Conservation (phyloP, 208 protist genomes). For the Leishmania tarentolae region DNA sequence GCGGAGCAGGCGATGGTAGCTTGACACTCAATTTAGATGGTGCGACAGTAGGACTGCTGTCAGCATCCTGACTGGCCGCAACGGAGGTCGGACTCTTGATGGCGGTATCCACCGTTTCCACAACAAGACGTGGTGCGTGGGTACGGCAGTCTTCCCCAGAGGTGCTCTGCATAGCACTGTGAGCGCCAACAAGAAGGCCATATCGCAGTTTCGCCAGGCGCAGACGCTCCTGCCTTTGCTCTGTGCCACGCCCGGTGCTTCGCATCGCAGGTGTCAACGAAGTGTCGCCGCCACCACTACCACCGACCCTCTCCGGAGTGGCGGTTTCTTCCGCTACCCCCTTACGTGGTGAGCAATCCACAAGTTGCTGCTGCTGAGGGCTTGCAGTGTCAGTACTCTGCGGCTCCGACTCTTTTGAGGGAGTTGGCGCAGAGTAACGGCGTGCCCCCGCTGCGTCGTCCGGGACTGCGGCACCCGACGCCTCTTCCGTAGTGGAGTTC, state of each 20-base stretch:
- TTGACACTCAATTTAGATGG: neutral
- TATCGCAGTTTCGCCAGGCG: conserved; percentile 1
- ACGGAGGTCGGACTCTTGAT: neutral
- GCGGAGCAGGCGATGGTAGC: neutral
- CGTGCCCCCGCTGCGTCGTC: neutral
- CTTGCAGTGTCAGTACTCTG: neutral
- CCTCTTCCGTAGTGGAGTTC: neutral
- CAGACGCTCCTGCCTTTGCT: conserved; percentile 1
- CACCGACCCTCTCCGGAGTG: neutral
- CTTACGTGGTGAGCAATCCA: neutral
- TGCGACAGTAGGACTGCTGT: neutral
- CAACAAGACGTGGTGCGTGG: conserved; percentile 1
- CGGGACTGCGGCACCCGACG: neutral
- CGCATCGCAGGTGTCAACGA: neutral
- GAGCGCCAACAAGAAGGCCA: conserved; percentile 21
- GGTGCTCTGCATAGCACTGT: conserved; percentile 22
- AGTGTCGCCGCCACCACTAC: neutral
- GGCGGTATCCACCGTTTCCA: neutral
- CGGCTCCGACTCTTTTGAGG: neutral
- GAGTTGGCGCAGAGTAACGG: neutral
- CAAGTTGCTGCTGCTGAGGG: neutral
- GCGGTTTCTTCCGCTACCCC: neutral
- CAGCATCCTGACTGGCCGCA: neutral
- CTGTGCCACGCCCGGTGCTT: neutral
- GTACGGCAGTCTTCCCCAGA: conserved; percentile 11